Evolutionary conservation across 768 basidiomycete genomes (phyloP), one percentile per base, ranked within the genome.

Genomic region (Panus rudis): DNA sequence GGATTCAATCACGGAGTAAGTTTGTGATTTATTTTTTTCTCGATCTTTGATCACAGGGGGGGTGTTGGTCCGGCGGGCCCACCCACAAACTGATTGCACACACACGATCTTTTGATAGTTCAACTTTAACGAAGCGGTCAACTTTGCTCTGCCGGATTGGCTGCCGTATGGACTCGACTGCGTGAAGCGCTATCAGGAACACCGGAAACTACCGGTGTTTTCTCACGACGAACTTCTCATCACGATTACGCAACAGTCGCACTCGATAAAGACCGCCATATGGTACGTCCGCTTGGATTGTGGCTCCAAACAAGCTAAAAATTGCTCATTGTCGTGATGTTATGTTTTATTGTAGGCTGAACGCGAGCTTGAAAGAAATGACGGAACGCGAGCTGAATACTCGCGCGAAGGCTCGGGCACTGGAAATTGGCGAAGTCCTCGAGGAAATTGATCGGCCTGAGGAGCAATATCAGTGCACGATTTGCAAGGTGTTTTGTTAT

Each of bases 41-140:
- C 24, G 39, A 35, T 20, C n/a, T n/a, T n/a, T n/a, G n/a, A n/a
- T n/a, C n/a, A n/a, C n/a, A n/a, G n/a, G n/a, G n/a, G n/a, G n/a
- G n/a, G n/a, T n/a, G n/a, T n/a, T n/a, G n/a, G n/a, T n/a, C n/a
- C n/a, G n/a, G n/a, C n/a, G n/a, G n/a, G n/a, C n/a, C n/a, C n/a
- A n/a, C n/a, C n/a, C n/a, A n/a, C n/a, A n/a, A n/a, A 16, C 21
- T 7, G 16, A 35, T 35, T 14, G 33, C 8, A 7, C 33, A 35
- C 16, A 30, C 16, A 10, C 28, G 26, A 10, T 27, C 25, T 17
- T 25, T 16, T 19, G 14, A 32, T 45, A 96, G 92, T 68, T 98
- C 56, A 99, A 99, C 66, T 93, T 97, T 70, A 97, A 97, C 61
- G 96, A 98, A 68, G 96, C 94, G 3, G 94, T 98, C 57, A 98